phyloP scores from a whole-genome alignment of 2,329 filamentous ascomycete species.

The Teratosphaeria gauchensis region DNA sequence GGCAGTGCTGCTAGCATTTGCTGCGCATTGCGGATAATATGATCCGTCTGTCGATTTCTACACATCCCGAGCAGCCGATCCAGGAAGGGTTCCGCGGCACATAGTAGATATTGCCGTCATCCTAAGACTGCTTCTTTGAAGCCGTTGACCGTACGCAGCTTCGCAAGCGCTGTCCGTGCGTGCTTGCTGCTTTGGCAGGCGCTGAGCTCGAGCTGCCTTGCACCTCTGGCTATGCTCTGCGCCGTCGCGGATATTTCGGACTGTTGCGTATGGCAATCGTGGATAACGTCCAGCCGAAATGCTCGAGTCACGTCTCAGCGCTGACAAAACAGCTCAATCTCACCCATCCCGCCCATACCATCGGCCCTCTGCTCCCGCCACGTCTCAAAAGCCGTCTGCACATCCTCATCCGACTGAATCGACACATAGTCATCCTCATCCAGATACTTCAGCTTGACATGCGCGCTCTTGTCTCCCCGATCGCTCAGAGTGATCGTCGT shows the following conservation, averaged over 20 bases:
- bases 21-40: background rate
- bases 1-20: background rate
- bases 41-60: background rate
- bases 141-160: background rate
- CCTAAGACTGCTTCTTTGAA: background rate
- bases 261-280: background rate
- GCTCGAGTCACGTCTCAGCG: constrained; percentile 25
- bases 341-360: constrained; percentile 50
- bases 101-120: background rate
- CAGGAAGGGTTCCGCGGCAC: background rate
- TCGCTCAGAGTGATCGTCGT: constrained; percentile 75
- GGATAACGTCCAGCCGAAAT: background rate
- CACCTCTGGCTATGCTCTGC: background rate
- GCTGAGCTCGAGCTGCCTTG: background rate
- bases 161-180: background rate
- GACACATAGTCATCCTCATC: constrained; percentile 91
- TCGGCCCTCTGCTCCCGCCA: constrained; percentile 67
- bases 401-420: constrained; percentile 91
- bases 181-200: too few species aligned
- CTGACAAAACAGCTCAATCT: constrained; percentile 80
- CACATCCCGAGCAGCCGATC: background rate
- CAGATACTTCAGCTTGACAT: constrained; percentile 77
- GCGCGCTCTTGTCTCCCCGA: constrained; percentile 25
- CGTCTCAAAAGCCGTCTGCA: constrained; percentile 89
- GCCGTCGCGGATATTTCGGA: background rate